Base-by-base conservation (phyloP, 495 filamentous ascomycete genomes). In the Annulohypoxylon maeteangense region DNA sequence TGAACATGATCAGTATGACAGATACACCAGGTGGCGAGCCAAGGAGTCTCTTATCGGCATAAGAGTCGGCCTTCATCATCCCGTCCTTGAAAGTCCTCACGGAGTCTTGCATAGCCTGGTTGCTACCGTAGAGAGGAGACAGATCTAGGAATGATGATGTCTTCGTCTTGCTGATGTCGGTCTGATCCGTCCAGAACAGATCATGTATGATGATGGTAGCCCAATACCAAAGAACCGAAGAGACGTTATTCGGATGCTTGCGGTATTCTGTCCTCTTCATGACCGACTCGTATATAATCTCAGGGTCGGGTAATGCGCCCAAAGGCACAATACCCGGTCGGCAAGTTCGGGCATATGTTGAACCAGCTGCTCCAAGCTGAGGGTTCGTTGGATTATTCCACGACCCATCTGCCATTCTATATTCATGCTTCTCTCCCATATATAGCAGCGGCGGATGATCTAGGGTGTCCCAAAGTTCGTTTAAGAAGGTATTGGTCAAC, bases 151-250 rank as follows among this genome's bases (percentile, higher is more conserved):
- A 97, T 0, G 92, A 94, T 0, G 92, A 95, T 0, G 92, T 94
- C 74, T 89, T 83, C 23, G 89, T 91, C 54, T 86, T 89, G 57
- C 81, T 82, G 65, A 78, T 78, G 61, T 85, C 82, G 3, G 63
- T 74, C 58, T 81, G 65, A n/a, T 78, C 76, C 18, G 76, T 78
- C 76, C 74, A 76, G 67, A 78, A 78, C 38, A 75, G 50, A 77
- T 82, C 91, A 70, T 97, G 94, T 73, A 95, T 97, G 67, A 97
- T 94, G 61, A 97, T 92, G 14, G 89, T 92, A 6, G 93, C 94
- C 76, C 94, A 87, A 70, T 98, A 94, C 84, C 94, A 98, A 11
- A 98, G 81, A 61, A 97, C 85, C 74, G 92, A 95, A 0, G 93
- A 97, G 18, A 97, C 90, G 69, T 92, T 91, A 74, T 91, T 94